These are phyloP conservation scores for Acacia pycnantha DNA, from an alignment of 331 rosid species.

Conservation along the genomic window DNA sequence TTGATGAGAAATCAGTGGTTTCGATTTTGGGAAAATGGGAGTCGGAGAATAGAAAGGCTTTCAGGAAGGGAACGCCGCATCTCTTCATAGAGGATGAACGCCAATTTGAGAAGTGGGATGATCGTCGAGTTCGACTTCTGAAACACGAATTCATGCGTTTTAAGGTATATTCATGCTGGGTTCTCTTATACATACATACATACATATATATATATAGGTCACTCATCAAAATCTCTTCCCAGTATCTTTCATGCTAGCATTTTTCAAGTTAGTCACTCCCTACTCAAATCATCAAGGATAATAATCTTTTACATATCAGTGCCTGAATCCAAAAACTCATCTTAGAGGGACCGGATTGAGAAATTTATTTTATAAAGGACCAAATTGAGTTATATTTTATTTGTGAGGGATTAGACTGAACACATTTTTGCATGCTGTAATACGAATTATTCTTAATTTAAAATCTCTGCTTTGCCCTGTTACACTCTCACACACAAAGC, in stretches of 20 bases:
- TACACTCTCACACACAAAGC: neutral
- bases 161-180: slow-evolving; percentile 42
- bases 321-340: neutral
- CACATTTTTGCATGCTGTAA: neutral
- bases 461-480: neutral
- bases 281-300: neutral
- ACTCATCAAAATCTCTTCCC: neutral
- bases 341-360: neutral
- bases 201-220: too few relatives aligned
- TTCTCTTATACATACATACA: neutral
- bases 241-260: neutral
- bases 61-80: slow-evolving; percentile 56
- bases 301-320: neutral
- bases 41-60: slow-evolving; percentile 50
- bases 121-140: slow-evolving; percentile 53
- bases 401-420: neutral
- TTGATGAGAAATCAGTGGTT: slow-evolving; percentile 73
- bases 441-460: neutral
- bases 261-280: neutral
- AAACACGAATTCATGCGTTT: slow-evolving; percentile 87
- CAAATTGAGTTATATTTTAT: neutral
- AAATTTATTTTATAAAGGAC: neutral
- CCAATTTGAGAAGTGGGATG: slow-evolving; percentile 73
- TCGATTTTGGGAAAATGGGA: slow-evolving; percentile 71
- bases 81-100: slow-evolving; percentile 74